Evolutionary conservation across 352 stramenopile species (phyloP).

Genomic region (Globisporangium spinosum): DNA sequence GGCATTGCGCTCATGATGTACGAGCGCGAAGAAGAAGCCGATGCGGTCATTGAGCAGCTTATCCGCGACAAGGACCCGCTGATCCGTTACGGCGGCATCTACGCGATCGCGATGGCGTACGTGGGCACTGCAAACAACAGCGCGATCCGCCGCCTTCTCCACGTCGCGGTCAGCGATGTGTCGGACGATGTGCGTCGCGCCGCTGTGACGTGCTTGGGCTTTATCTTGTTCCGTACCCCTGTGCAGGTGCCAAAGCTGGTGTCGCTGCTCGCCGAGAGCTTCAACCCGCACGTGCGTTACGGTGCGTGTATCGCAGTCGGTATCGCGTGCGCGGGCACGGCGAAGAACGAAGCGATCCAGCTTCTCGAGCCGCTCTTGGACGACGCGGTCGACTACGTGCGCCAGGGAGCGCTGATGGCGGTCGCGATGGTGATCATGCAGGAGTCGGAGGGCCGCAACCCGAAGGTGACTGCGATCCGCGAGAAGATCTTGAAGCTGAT

Average conservation of each 20-base stretch:
- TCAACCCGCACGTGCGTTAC: constrained; percentile 99
- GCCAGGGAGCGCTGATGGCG: constrained; percentile 95
- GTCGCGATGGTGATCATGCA: constrained; percentile 99
- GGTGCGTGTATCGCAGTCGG: constrained; percentile 98
- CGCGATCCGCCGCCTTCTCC: constrained; percentile 94
- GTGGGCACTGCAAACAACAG: constrained; percentile 97
- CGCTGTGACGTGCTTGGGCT: constrained; percentile 95
- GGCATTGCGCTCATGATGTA: constrained; percentile 98
- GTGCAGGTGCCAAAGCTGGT: constrained; percentile 92
- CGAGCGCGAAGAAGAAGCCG: constrained; percentile 95
- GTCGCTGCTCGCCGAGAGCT: constrained; percentile 96
- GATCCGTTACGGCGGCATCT: constrained; percentile 98
- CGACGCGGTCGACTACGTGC: constrained; percentile 98
- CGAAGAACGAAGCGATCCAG: constrained; percentile 95
- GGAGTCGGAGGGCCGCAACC: constrained; percentile 87
- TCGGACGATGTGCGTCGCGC: constrained; percentile 98
- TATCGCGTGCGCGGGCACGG: constrained; percentile 96
- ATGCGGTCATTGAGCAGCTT: constrained; percentile 97
- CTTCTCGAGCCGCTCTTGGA: constrained; percentile 97
- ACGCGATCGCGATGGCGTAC: constrained; percentile 97
- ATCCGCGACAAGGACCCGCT: constrained; percentile 96
- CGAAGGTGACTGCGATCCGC: constrained; percentile 83
- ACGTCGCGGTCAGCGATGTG: constrained; percentile 98
- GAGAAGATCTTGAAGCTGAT: constrained; percentile 89
- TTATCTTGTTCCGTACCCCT: constrained; percentile 97